Evolutionary conservation across 306 rosid species (phyloP).

Genomic region (Hippophae rhamnoides): DNA sequence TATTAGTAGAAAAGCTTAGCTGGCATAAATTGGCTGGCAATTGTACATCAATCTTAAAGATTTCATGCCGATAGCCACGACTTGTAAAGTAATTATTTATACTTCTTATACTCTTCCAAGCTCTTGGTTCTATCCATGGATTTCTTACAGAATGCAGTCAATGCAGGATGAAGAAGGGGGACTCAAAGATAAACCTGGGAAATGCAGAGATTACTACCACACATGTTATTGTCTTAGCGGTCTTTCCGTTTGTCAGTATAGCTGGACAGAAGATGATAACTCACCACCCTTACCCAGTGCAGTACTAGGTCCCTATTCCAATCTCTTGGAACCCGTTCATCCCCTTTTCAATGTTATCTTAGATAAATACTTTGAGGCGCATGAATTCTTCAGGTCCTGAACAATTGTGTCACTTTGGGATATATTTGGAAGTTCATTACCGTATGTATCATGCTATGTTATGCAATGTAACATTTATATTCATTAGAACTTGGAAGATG

Average conservation of each 20-base stretch:
- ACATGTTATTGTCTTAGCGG: conserved; percentile 94
- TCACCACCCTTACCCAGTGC: conserved; percentile 45
- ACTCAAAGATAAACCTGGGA: conserved; percentile 79
- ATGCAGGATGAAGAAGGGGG: conserved; percentile 75
- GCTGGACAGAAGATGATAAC: conserved; percentile 41
- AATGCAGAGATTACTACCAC: conserved; percentile 64
- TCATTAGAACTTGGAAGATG: too few species aligned
- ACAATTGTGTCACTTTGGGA: background rate
- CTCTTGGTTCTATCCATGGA: background rate
- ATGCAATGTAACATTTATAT: too few species aligned
- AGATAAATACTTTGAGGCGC: conserved; percentile 55
- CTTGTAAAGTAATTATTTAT: background rate
- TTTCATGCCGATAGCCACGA: too few species aligned
- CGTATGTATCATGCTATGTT: background rate
- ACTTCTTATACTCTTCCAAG: background rate
- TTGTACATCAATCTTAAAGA: too few species aligned
- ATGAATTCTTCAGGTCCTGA: conserved; percentile 44
- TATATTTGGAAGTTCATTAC: too few species aligned
- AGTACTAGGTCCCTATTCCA: conserved; percentile 62
- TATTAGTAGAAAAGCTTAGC: too few species aligned
- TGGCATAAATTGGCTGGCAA: too few species aligned
- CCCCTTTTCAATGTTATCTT: conserved; percentile 72
- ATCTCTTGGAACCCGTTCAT: conserved; percentile 71
- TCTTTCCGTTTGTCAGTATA: conserved; percentile 66
- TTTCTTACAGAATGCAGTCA: conserved; percentile 6